phyloP scores from a whole-genome alignment of 2,329 filamentous ascomycete species.

The Xenoacremonium recifei region DNA sequence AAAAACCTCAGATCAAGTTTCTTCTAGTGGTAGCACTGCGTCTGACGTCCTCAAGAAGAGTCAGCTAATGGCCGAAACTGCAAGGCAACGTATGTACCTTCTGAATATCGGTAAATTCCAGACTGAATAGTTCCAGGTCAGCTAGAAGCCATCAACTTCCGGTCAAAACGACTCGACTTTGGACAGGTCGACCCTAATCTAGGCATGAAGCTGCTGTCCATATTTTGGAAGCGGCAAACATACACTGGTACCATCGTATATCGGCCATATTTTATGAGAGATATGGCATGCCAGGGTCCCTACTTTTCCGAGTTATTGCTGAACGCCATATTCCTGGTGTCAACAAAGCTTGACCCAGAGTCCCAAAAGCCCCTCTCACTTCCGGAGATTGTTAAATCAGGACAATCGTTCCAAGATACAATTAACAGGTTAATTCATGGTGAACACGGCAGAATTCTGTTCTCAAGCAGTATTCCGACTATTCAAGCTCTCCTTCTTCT shows the following conservation, averaged over 20 bases:
- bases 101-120: too few species aligned
- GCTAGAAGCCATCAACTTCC: constrained; percentile 42
- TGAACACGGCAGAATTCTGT: constrained; percentile 34
- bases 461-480: constrained; percentile 46
- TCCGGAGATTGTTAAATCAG: constrained; percentile 30
- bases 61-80: constrained; percentile 14
- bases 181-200: constrained; percentile 48
- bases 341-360: background rate
- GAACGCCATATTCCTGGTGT: constrained; percentile 51
- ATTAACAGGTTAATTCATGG: constrained; percentile 40
- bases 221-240: constrained; percentile 56
- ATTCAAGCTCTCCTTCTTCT: constrained; percentile 50
- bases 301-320: constrained; percentile 57
- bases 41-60: constrained; percentile 1
- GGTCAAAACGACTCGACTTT: constrained; percentile 45
- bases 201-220: constrained; percentile 46
- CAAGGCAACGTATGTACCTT: constrained; percentile 14
- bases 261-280: constrained; percentile 51
- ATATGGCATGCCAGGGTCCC: constrained; percentile 51
- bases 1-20: too few species aligned
- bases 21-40: too few species aligned
- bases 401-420: constrained; percentile 36
- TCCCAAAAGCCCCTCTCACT: background rate
- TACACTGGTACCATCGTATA: constrained; percentile 44
- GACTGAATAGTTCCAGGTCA: too few species aligned